These are phyloP conservation scores for Coniochaeta hoffmannii DNA, from an alignment of 2,329 filamentous ascomycete genomes.

Conservation along the genomic window DNA sequence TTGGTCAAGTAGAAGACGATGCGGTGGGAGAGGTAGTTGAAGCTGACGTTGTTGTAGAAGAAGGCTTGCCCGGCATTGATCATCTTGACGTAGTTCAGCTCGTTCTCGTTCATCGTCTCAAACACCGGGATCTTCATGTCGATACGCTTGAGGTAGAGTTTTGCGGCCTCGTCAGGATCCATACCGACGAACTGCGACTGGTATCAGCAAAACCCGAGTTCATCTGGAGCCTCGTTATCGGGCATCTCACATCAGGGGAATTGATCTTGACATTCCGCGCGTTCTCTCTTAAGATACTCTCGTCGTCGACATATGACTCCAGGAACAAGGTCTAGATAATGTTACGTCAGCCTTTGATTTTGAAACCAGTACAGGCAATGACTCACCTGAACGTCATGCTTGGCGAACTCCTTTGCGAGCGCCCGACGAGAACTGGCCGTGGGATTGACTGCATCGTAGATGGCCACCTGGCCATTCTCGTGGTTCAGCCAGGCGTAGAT, in stretches of 20 bases:
- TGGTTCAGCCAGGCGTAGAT: constrained; percentile 95
- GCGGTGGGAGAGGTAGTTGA: constrained; percentile 91
- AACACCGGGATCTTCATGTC: constrained; percentile 90
- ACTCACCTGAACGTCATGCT: constrained; percentile 81
- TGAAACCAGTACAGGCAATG: background rate
- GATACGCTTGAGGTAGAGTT: constrained; percentile 85
- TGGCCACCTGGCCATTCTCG: constrained; percentile 95
- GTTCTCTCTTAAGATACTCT: constrained; percentile 91
- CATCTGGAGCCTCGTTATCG: background rate
- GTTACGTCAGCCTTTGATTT: constrained; percentile 1
- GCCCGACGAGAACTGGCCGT: constrained; percentile 73
- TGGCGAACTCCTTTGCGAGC: constrained; percentile 92
- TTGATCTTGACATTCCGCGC: constrained; percentile 96
- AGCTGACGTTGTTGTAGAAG: constrained; percentile 93
- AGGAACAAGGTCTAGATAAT: constrained; percentile 76
- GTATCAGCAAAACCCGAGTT: constrained; percentile 10
- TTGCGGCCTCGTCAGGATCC: constrained; percentile 85
- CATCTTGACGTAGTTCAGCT: constrained; percentile 98
- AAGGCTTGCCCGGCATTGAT: constrained; percentile 93
- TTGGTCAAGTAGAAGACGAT: constrained; percentile 99
- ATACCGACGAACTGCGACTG: constrained; percentile 69
- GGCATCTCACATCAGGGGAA: constrained; percentile 72
- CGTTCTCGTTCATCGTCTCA: constrained; percentile 89
- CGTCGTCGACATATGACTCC: constrained; percentile 90
- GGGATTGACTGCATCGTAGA: constrained; percentile 97